Conservation (phyloP, 2,329 filamentous ascomycete species). For the Trichoderma afroharzianum region DNA sequence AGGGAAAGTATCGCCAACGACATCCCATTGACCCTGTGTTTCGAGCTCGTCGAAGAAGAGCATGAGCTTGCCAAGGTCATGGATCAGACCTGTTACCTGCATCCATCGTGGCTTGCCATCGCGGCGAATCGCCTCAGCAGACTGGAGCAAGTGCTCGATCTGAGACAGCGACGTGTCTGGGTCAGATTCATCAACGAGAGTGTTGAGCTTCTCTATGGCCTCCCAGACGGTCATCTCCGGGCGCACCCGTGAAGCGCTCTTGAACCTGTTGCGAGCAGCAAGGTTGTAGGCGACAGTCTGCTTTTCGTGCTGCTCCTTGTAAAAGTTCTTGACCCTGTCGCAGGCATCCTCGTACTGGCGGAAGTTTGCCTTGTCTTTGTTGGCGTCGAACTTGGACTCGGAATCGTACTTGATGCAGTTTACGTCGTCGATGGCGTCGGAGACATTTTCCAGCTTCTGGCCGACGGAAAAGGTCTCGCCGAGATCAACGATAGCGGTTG, state of each 20-base stretch:
- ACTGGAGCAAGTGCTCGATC: slow-evolving; percentile 86
- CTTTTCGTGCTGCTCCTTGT: slow-evolving; percentile 66
- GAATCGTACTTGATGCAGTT: slow-evolving; percentile 50
- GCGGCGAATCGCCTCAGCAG: slow-evolving; percentile 82
- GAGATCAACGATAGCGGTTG: slow-evolving; percentile 22
- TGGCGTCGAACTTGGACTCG: slow-evolving; percentile 63
- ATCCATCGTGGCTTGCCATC: slow-evolving; percentile 83
- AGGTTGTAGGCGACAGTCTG: slow-evolving; percentile 84
- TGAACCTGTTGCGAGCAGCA: slow-evolving; percentile 59
- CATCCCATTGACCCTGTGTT: slow-evolving; percentile 88
- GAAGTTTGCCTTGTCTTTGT: slow-evolving; percentile 77
- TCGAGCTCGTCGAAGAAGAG: slow-evolving; percentile 64
- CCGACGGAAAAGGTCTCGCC: slow-evolving; percentile 21
- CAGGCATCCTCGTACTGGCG: slow-evolving; percentile 80
- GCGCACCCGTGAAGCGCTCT: slow-evolving; percentile 56
- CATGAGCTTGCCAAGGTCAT: slow-evolving; percentile 76
- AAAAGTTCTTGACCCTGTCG: slow-evolving; percentile 83
- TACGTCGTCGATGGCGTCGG: slow-evolving; percentile 49
- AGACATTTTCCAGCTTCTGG: slow-evolving; percentile 45
- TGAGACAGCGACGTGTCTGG: slow-evolving; percentile 83
- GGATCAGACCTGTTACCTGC: slow-evolving; percentile 73
- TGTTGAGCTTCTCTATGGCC: slow-evolving; percentile 90
- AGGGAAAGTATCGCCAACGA: slow-evolving; percentile 82
- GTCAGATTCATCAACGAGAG: slow-evolving; percentile 85
- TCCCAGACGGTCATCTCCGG: slow-evolving; percentile 84